These are phyloP conservation scores for Syzygium grande DNA, from an alignment of 345 rosid species.

Conservation along the genomic window DNA sequence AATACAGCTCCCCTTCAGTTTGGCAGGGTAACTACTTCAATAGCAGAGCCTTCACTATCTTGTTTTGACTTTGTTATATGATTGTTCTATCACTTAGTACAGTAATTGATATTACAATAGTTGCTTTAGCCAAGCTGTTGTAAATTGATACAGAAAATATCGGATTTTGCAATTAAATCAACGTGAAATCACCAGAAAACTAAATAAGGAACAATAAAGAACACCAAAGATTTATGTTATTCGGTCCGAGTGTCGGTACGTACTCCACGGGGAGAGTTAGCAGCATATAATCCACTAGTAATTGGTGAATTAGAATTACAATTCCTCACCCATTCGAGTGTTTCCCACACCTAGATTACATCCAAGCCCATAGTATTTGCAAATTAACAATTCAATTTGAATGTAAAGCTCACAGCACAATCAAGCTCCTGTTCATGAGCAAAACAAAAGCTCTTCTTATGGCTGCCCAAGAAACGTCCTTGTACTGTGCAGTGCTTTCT, in stretches of 20 bases:
- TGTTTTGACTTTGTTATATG: background rate
- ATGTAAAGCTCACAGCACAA: background rate
- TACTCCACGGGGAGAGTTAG: background rate
- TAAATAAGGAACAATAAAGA: background rate
- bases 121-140: background rate
- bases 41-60: background rate
- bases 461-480: background rate
- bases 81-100: background rate
- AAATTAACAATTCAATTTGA: background rate
- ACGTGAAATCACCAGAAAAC: background rate
- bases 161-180: background rate
- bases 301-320: background rate
- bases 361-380: background rate
- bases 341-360: background rate
- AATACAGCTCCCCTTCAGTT: slow-evolving; percentile 87
- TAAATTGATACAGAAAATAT: background rate
- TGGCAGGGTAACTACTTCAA: slow-evolving; percentile 43
- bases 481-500: background rate
- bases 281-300: background rate
- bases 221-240: background rate
- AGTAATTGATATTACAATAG: background rate
- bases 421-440: background rate
- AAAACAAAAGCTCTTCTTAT: background rate
- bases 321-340: background rate
- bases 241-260: background rate